Percentiles rank a stretch among this genome's conserved stretches.
Conservation (phyloP, 768 basidiomycete genomes). For the Leccinum olivaceopallidum region DNA sequence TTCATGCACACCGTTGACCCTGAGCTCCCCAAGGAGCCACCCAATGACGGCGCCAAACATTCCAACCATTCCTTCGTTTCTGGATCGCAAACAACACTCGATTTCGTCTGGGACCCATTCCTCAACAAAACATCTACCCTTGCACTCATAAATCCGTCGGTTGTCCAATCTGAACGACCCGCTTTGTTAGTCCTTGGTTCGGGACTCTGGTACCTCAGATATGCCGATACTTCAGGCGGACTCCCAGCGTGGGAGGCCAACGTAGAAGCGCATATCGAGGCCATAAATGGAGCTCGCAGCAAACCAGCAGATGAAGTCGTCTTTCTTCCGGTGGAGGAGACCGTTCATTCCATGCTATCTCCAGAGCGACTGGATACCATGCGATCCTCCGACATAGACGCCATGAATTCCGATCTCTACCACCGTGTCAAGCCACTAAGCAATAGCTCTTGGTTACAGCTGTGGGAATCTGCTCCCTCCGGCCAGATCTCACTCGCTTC, state of each 20-base stretch:
- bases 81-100: constrained; percentile 45
- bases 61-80: constrained; percentile 55
- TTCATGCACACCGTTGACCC: constrained; percentile 62
- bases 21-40: constrained; percentile 49
- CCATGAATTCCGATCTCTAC: constrained; percentile 85
- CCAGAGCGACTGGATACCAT: constrained; percentile 66
- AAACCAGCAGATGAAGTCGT: constrained; percentile 71
- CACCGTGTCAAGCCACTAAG: constrained; percentile 56
- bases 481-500: constrained; percentile 60
- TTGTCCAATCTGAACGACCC: constrained; percentile 36
- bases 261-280: constrained; percentile 63
- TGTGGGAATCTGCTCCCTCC: constrained; percentile 22
- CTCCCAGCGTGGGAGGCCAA: constrained; percentile 76
- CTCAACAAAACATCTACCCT: constrained; percentile 66
- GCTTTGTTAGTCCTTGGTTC: constrained; percentile 81
- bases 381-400: constrained; percentile 77
- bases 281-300: constrained; percentile 38
- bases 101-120: constrained; percentile 87
- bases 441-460: constrained; percentile 31
- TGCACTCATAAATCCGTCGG: constrained; percentile 39
- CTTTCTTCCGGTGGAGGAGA: constrained; percentile 74
- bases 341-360: constrained; percentile 66
- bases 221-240: constrained; percentile 70
- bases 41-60: constrained; percentile 67
- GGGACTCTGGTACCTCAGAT: constrained; percentile 88